phyloP scores from a whole-genome alignment of 257 asterid species.

The Ilex asprella region DNA sequence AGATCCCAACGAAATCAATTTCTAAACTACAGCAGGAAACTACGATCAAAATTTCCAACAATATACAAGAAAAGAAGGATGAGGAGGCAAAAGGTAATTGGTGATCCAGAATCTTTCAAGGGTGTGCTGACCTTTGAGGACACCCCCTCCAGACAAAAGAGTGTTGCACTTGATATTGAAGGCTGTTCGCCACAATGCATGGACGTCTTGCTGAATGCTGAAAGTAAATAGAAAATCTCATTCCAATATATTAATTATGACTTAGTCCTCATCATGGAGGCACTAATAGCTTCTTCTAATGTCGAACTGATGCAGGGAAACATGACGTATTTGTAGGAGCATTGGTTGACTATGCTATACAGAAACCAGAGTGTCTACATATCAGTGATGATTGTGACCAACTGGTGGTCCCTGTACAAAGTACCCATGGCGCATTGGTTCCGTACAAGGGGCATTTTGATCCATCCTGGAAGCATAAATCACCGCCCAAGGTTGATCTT shows the following conservation, averaged over 20 bases:
- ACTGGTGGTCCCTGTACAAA: constrained; percentile 19
- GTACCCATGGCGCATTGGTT: constrained; percentile 11
- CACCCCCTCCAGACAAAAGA: too few relatives aligned
- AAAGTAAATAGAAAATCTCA: constrained; percentile 5
- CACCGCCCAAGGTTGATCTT: constrained; percentile 29
- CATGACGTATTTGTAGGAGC: constrained; percentile 14
- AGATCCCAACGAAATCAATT: constrained; percentile 14
- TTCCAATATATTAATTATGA: neutral
- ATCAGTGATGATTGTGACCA: constrained; percentile 14
- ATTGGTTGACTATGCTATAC: constrained; percentile 10
- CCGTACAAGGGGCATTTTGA: constrained; percentile 8
- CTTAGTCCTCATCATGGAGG: neutral
- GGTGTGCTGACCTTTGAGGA: too few relatives aligned
- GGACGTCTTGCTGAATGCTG: neutral
- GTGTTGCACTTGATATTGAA: too few relatives aligned
- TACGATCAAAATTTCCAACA: constrained; percentile 21
- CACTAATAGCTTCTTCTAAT: neutral
- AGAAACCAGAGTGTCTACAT: constrained; percentile 13
- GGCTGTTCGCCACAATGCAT: neutral
- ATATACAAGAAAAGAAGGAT: constrained; percentile 19
- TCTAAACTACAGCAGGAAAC: constrained; percentile 22
- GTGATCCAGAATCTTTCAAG: neutral
- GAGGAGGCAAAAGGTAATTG: constrained; percentile 10
- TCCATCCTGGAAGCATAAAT: constrained; percentile 10
- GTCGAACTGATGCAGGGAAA: constrained; percentile 1